These are phyloP conservation scores for Debaryomyces fabryi DNA, from an alignment of 1,139 yeast genomes.

Conservation along the genomic window DNA sequence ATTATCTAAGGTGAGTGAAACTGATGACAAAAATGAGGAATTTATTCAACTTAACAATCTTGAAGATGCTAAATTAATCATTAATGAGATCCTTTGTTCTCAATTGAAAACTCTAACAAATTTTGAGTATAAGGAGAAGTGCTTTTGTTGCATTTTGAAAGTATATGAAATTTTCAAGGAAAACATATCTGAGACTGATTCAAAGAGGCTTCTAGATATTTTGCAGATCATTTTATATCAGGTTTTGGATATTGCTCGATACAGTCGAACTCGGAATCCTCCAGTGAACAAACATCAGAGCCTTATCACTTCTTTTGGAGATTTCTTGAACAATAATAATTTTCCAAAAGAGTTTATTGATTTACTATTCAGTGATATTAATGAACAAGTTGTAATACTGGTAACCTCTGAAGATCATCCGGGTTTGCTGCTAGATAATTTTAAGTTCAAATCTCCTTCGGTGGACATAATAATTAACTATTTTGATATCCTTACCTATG, in stretches of 20 bases:
- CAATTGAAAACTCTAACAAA: constrained; percentile 22
- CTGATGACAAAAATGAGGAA: constrained; percentile 17
- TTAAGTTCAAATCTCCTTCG: constrained; percentile 12
- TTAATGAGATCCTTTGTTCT: constrained; percentile 19
- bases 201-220: not conserved
- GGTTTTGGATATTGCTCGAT: constrained; percentile 16
- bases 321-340: constrained; percentile 6
- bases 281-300: not conserved
- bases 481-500: constrained; percentile 7
- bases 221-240: constrained; percentile 11
- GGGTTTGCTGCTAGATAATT: constrained; percentile 10
- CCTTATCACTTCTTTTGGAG: not conserved
- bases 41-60: constrained; percentile 21
- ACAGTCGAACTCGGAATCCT: constrained; percentile 8
- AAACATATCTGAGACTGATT: constrained; percentile 1
- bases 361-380: constrained; percentile 11
- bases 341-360: not conserved
- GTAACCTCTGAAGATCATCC: constrained; percentile 7
- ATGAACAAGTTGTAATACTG: constrained; percentile 4
- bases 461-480: constrained; percentile 12
- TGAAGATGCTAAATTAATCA: constrained; percentile 22
- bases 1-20: constrained; percentile 14
- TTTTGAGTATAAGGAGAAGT: constrained; percentile 23
- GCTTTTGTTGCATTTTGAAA: constrained; percentile 23
- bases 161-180: constrained; percentile 17